Evolutionary conservation across 1,284 basidiomycete species (phyloP).

Genomic region (Xerocomus minutiporus): DNA sequence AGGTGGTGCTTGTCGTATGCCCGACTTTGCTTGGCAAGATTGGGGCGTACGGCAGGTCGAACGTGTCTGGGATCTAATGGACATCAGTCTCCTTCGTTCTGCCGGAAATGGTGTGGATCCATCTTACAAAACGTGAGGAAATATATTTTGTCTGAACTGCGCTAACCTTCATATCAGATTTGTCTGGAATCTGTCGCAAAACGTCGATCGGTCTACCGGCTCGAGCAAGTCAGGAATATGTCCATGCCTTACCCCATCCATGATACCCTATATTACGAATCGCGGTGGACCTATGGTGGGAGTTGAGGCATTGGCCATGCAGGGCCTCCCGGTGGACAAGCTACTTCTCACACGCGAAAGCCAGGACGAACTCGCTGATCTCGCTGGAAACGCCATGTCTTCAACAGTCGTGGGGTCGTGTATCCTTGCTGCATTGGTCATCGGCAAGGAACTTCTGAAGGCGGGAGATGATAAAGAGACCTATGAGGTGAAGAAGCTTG

Average conservation of each 20-base stretch:
- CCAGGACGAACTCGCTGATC: slow-evolving; percentile 90
- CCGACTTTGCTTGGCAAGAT: slow-evolving; percentile 91
- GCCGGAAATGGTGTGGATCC: slow-evolving; percentile 80
- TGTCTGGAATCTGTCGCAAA: slow-evolving; percentile 98
- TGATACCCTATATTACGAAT: slow-evolving; percentile 95
- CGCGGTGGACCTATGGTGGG: slow-evolving; percentile 97
- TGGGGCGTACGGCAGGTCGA: slow-evolving; percentile 91
- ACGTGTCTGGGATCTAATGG: slow-evolving; percentile 91
- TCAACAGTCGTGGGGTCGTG: slow-evolving; percentile 92
- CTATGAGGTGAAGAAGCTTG: slow-evolving; percentile 56
- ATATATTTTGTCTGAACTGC: slow-evolving; percentile 3
- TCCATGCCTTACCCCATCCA: slow-evolving; percentile 90
- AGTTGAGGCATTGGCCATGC: slow-evolving; percentile 87
- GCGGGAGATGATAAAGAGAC: slow-evolving; percentile 56
- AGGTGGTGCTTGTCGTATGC: slow-evolving; percentile 83
- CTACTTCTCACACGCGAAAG: slow-evolving; percentile 88
- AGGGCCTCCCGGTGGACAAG: slow-evolving; percentile 90
- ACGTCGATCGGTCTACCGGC: slow-evolving; percentile 87
- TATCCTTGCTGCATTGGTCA: slow-evolving; percentile 77
- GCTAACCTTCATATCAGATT: slow-evolving; percentile 42
- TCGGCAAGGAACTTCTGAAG: slow-evolving; percentile 63
- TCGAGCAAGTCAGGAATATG: slow-evolving; percentile 80
- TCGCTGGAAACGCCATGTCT: slow-evolving; percentile 96
- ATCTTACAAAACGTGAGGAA: slow-evolving; percentile 76
- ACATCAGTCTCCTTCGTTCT: slow-evolving; percentile 82